Evolutionary conservation across 352 stramenopile species (phyloP).

Genomic region (Globisporangium abappressorium): DNA sequence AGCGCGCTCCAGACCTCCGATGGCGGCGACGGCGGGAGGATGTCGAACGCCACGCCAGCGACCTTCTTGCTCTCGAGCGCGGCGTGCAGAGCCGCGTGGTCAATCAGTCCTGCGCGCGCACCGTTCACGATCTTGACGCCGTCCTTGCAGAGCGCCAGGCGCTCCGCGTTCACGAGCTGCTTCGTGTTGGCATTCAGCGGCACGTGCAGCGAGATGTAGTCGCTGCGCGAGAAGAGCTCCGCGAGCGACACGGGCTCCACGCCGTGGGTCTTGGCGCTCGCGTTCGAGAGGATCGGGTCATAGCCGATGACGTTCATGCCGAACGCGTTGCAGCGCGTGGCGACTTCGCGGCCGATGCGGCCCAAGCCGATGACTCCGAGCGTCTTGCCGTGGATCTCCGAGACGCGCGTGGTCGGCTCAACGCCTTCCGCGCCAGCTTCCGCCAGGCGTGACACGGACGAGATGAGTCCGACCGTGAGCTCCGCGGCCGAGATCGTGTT

Average conservation of each 20-base stretch:
- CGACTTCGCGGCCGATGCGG: slow-evolving; percentile 92
- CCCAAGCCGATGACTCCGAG: slow-evolving; percentile 94
- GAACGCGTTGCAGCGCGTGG: slow-evolving; percentile 89
- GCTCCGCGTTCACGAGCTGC: slow-evolving; percentile 84
- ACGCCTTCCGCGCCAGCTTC: slow-evolving; percentile 2
- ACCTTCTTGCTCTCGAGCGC: slow-evolving; percentile 85
- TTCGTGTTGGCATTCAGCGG: slow-evolving; percentile 94
- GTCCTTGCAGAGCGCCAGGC: slow-evolving; percentile 88
- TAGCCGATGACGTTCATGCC: slow-evolving; percentile 95
- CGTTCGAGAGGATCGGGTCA: slow-evolving; percentile 90
- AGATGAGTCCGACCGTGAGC: slow-evolving; percentile 90
- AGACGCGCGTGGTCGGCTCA: slow-evolving; percentile 32
- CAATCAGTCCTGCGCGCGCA: slow-evolving; percentile 91
- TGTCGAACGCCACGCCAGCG: slow-evolving; percentile 70
- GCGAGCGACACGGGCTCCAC: slow-evolving; percentile 83
- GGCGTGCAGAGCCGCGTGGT: slow-evolving; percentile 88
- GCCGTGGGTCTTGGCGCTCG: slow-evolving; percentile 68
- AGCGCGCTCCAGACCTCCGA: slow-evolving; percentile 67
- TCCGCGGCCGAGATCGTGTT: slow-evolving; percentile 96
- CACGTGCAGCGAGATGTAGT: slow-evolving; percentile 97
- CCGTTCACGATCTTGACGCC: slow-evolving; percentile 94
- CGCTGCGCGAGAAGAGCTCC: slow-evolving; percentile 88
- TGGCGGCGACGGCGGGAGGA: slow-evolving; percentile 46
- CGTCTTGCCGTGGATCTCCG: slow-evolving; percentile 89
- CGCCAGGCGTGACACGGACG: slow-evolving; percentile 55